phyloP scores from a whole-genome alignment of 208 protist species.

The Trypanosoma theileri region DNA sequence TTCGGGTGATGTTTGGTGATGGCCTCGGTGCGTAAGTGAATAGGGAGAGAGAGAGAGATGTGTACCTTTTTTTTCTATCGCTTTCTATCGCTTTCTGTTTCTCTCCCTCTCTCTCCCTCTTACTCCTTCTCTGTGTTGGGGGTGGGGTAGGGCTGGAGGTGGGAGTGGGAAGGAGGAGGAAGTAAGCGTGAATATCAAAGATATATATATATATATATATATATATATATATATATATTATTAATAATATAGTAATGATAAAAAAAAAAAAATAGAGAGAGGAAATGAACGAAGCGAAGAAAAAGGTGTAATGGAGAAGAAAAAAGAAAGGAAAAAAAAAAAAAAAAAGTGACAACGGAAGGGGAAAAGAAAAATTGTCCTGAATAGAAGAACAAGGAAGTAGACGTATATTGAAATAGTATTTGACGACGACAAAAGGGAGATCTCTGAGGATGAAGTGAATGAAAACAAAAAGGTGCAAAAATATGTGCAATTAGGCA shows the following conservation, averaged over 20 bases:
- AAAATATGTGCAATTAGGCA: background rate
- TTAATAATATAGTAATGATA: too few relatives aligned
- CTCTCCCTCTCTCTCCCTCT: too few relatives aligned
- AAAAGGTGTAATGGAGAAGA: too few relatives aligned
- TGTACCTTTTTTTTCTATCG: conserved; percentile 13
- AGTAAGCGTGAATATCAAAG: too few relatives aligned
- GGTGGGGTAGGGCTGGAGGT: too few relatives aligned
- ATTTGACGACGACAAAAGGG: conserved; percentile 12
- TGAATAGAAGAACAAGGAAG: background rate
- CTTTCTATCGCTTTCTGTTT: background rate
- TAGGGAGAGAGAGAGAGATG: background rate
- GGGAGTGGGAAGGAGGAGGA: too few relatives aligned
- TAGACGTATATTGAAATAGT: conserved; percentile 8
- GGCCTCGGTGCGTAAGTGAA: conserved; percentile 26
- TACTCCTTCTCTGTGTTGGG: too few relatives aligned
- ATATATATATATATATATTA: too few relatives aligned
- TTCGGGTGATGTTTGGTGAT: conserved; percentile 52
- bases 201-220: too few relatives aligned
- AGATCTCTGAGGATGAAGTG: conserved; percentile 15
- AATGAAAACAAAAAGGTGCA: conserved; percentile 16
- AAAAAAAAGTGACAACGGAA: background rate
- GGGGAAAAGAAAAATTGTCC: conserved; percentile 7
- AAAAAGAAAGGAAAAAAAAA: too few relatives aligned
- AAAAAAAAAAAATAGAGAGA: too few relatives aligned
- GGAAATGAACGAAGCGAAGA: too few relatives aligned